Conservation (phyloP, 345 rosid species). For the Citrus hindsii region DNA sequence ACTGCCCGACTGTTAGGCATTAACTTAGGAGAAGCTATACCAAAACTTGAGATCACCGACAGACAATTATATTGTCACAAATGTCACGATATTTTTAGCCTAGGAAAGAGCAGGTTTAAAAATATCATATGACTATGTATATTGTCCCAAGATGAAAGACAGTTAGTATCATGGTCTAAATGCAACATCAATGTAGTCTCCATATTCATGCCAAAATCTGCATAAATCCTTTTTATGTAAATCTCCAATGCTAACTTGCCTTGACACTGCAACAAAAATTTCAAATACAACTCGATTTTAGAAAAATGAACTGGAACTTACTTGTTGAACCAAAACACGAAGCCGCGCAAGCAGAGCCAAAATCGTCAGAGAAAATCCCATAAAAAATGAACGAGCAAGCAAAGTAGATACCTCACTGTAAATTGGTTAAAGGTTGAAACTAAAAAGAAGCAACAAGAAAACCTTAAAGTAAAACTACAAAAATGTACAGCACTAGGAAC, state of each 20-base stretch:
- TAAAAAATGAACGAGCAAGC: constrained; percentile 83
- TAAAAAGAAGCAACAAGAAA: not conserved
- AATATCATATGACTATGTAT: not conserved
- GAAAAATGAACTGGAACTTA: constrained; percentile 31
- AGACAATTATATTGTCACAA: not conserved
- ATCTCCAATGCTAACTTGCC: not conserved
- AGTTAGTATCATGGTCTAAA: not conserved
- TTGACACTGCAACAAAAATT: not conserved
- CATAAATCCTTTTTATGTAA: not conserved
- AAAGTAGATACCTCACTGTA: constrained; percentile 64
- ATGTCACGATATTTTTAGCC: not conserved
- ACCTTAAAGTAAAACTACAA: too few species aligned
- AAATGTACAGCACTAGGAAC: not conserved
- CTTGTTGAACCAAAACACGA: constrained; percentile 88
- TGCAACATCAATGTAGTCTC: not conserved
- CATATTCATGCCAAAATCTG: not conserved
- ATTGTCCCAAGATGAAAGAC: not conserved
- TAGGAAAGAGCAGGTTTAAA: not conserved
- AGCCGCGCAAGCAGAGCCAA: constrained; percentile 88
- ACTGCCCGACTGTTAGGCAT: not conserved
- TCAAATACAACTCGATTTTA: not conserved
- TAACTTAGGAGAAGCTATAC: not conserved
- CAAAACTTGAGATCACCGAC: not conserved
- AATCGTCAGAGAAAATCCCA: constrained; percentile 65
- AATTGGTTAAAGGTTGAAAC: constrained; percentile 24